A percentile compares a stretch with the other conserved stretches of the same genome.
These are phyloP conservation scores for Paecilomyces formosus DNA, from an alignment of 2,329 filamentous ascomycete genomes.

Conservation along the genomic window DNA sequence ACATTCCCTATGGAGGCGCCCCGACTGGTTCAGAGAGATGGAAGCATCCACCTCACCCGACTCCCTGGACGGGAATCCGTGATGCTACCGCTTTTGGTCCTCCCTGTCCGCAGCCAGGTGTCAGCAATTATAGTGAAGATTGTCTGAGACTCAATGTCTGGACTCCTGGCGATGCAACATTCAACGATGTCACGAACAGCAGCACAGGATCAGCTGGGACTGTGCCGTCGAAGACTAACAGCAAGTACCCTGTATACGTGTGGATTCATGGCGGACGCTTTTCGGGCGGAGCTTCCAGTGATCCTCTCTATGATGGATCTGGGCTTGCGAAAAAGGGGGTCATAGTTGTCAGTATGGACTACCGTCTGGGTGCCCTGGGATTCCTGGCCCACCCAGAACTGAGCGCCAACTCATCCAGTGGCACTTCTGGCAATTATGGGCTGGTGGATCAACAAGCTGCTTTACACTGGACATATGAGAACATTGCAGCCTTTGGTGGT, in stretches of 20 bases:
- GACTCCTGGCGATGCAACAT: neutral
- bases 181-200: neutral
- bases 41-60: neutral
- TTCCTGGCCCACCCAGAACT: conserved; percentile 19
- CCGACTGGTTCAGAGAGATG: neutral
- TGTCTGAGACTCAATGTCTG: neutral
- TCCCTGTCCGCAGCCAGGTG: neutral
- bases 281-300: neutral
- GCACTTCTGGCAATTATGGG: conserved; percentile 21
- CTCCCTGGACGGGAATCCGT: neutral
- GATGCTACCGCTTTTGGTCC: neutral
- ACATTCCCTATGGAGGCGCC: neutral
- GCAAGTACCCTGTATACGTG: neutral
- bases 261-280: conserved; percentile 1
- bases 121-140: neutral
- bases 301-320: neutral
- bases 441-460: conserved; percentile 17
- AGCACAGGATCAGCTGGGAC: conserved; percentile 1
- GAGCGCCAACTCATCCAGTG: conserved; percentile 12
- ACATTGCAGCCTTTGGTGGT: conserved; percentile 16
- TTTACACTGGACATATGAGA: conserved; percentile 14
- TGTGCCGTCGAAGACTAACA: neutral
- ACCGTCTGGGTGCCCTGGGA: conserved; percentile 18
- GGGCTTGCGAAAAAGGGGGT: conserved; percentile 3
- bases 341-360: conserved; percentile 15